Evolutionary conservation across 2,329 filamentous ascomycete species (phyloP), one percentile per base, ranked within the genome.

Genomic region (Verticillium albo-atrum): DNA sequence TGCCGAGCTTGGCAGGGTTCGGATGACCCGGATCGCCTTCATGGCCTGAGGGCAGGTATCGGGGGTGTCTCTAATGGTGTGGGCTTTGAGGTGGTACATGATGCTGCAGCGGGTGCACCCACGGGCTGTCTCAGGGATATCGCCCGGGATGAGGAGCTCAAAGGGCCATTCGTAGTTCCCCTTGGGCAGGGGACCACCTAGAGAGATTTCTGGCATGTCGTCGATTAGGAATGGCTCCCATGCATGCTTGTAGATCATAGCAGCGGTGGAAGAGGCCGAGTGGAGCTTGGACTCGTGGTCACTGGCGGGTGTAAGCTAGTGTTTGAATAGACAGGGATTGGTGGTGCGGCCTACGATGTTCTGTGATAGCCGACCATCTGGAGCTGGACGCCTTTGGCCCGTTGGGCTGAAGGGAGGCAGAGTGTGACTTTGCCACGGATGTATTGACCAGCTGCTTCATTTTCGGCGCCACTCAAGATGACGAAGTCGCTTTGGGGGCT

Each of bases 91-190:
- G 20, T 59, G 47, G 26, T 61, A 61, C 4, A 34, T 55, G 20
- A 61, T 52, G 20, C 60, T 61, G 51, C 60, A 61, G 9, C 35
- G 50, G 14, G 23, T 30, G 32, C 57, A 61, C 4, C 60, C 60
- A 7, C 50, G 32, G 3, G 59, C 58, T 0, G 60, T 59, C 20
- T 59, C 60, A 2, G 54, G 54, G 1, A 51, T 54, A 14, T 59
- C 34, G 10, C 59, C 57, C 0, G 54, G 57, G 28, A 61, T 34
- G 15, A 42, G 47, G 6, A 59, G 27, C 14, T 59, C 30, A 17
- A 59, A 61, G 1, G 57, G 57, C 60, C 60, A 61, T 17, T 61
- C 58, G 20, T 57, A 34, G 14, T 51, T 56, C 9, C 42, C 32
- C 9, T 32, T 32, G 35, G 34, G 32, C 2, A n/a, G 5, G n/a